Evolutionary conservation across 169 alveolate species (phyloP), one percentile per base, ranked within the genome.

Genomic region (Amoebophrya sp.): DNA sequence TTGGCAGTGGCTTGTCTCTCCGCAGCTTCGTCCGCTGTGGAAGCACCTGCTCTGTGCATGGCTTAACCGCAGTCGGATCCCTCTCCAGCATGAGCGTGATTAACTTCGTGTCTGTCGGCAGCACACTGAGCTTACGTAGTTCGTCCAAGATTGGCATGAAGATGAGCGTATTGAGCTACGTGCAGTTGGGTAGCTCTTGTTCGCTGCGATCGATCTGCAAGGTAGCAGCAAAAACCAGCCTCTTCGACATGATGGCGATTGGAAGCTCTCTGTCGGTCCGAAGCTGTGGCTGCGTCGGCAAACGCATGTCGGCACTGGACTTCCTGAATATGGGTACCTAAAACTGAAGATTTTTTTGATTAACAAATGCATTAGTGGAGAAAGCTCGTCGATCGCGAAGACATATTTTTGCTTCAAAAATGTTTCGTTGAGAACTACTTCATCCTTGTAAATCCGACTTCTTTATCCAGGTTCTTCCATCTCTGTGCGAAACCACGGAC

Each of bases 11-110:
- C 0, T 55, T 83, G n/a, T 40, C 76, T n/a, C n/a, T 38, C 55
- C 92, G 89, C 24, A 33, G 41, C 29, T n/a, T 54, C n/a, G 26
- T 89, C 40, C 90, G 54, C 41, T 65, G 34, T 12, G 94, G 93
- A 10, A 90, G 93, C 76, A 33, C 40, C 41, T 92, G n/a, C 91
- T 1, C 55, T 26, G 90, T 93, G 38, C 34, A 33, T 55, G 89
- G 18, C 89, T 18, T 40, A 39, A 54, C 89, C 89, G 14, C 40
- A 36, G 65, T 83, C 36, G 47, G 91, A 23, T 41, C 90, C 3
- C 55, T 41, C 36, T 90, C 40, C 18, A 34, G 26, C 0, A 29
- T 90, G 36, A 40, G 34, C 34, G 65, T 40, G 12, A 41, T 41
- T 34, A 89, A 34, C 33, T 40, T 36, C 39, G 34, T n/a, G n/a